phyloP scores from a whole-genome alignment of 352 stramenopile species.

The Phytopythium litorale region DNA sequence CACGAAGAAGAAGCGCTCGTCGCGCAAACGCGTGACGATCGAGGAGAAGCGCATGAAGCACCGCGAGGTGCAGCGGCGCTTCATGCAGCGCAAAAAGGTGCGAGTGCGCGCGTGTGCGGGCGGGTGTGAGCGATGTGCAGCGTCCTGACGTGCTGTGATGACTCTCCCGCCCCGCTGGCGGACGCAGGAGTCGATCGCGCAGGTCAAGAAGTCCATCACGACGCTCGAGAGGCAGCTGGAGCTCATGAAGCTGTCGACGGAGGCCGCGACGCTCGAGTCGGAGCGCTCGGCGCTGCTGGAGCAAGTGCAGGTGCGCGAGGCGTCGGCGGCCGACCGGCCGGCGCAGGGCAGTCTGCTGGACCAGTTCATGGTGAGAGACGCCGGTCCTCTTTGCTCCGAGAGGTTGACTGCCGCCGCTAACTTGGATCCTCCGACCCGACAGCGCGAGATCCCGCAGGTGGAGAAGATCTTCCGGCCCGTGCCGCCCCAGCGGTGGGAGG shows the following conservation, averaged over 20 bases:
- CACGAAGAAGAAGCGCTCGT: constrained; percentile 18
- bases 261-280: constrained; percentile 27
- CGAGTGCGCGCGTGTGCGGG: too few species aligned
- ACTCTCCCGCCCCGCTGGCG: not conserved
- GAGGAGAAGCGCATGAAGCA: constrained; percentile 48
- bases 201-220: constrained; percentile 29
- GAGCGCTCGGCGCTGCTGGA: constrained; percentile 28
- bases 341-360: constrained; percentile 23
- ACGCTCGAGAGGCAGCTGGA: constrained; percentile 32
- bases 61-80: constrained; percentile 44
- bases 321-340: constrained; percentile 1
- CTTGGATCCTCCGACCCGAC: not conserved
- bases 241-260: constrained; percentile 30
- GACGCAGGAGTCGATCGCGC: constrained; percentile 18
- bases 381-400: not conserved
- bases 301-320: constrained; percentile 9
- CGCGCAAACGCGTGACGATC: constrained; percentile 21
- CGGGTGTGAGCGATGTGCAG: too few species aligned
- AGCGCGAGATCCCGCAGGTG: constrained; percentile 27
- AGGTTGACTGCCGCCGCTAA: not conserved
- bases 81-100: constrained; percentile 53
- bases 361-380: constrained; percentile 13
- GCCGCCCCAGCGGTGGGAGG: constrained; percentile 25
- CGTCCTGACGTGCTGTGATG: not conserved
- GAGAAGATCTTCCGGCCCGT: constrained; percentile 28